A percentile compares a stretch with the other conserved stretches of the same genome.
phyloP scores from a whole-genome alignment of 352 stramenopile species.

The Elongisporangium senticosum region DNA sequence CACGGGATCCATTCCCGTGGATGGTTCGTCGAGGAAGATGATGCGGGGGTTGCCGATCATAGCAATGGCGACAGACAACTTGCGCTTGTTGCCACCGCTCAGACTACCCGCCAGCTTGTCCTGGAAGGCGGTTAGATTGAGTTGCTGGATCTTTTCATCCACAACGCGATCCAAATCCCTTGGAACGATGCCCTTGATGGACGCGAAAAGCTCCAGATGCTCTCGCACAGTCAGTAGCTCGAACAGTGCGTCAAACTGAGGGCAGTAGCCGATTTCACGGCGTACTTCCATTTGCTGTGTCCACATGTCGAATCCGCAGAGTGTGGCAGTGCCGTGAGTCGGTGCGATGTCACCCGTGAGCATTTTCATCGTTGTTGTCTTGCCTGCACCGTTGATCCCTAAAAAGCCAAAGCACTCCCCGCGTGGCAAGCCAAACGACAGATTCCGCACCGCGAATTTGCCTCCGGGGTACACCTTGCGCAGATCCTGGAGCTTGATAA shows the following conservation, averaged over 20 bases:
- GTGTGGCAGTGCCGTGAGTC: slow-evolving; percentile 29
- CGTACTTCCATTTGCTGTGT: slow-evolving; percentile 55
- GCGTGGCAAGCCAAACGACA: slow-evolving; percentile 72
- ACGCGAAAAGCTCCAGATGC: slow-evolving; percentile 85
- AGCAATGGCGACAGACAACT: slow-evolving; percentile 90
- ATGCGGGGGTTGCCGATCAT: slow-evolving; percentile 90
- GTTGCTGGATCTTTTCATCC: slow-evolving; percentile 55
- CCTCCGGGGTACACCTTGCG: slow-evolving; percentile 41
- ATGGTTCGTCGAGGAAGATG: slow-evolving; percentile 86
- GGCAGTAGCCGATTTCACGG: slow-evolving; percentile 87
- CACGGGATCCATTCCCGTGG: slow-evolving; percentile 90
- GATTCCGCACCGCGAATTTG: slow-evolving; percentile 74
- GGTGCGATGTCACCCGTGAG: slow-evolving; percentile 82
- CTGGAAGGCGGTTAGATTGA: slow-evolving; percentile 72
- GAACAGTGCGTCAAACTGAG: slow-evolving; percentile 84
- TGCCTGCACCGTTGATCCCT: slow-evolving; percentile 92
- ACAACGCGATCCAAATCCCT: slow-evolving; percentile 16
- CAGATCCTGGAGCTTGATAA: slow-evolving; percentile 26
- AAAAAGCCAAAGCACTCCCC: slow-evolving; percentile 94
- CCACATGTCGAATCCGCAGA: slow-evolving; percentile 47
- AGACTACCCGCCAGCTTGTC: slow-evolving; percentile 68
- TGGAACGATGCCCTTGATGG: slow-evolving; percentile 81
- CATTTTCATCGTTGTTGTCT: slow-evolving; percentile 94
- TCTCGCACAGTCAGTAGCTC: slow-evolving; percentile 82
- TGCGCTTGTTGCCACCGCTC: slow-evolving; percentile 83